Evolutionary conservation across 2,329 filamentous ascomycete genomes (phyloP).

Genomic region (Claviceps purpurea): DNA sequence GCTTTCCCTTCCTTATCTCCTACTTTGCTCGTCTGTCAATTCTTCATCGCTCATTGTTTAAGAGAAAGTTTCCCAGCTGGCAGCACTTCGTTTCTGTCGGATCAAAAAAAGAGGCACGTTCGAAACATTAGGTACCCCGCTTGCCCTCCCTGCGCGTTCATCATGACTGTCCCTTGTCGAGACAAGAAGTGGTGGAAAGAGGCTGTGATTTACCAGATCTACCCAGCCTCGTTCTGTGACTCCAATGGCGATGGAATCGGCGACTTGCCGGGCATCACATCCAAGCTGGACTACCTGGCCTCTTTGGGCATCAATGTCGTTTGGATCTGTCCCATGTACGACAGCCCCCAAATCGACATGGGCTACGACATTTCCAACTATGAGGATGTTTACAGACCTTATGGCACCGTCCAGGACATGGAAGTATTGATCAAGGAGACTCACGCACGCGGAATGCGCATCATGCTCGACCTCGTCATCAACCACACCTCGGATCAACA

Average conservation of each 20-base stretch:
- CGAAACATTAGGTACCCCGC: too few species aligned
- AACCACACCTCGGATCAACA: slow-evolving; percentile 67
- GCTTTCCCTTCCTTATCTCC: not conserved
- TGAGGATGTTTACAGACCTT: slow-evolving; percentile 48
- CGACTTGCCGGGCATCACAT: slow-evolving; percentile 49
- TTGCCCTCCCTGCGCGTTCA: not conserved
- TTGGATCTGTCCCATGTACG: slow-evolving; percentile 55
- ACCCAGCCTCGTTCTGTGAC: slow-evolving; percentile 44
- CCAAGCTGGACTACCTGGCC: slow-evolving; percentile 48
- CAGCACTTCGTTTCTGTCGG: too few species aligned
- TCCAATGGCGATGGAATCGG: slow-evolving; percentile 46
- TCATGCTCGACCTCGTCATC: slow-evolving; percentile 64
- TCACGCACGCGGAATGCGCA: slow-evolving; percentile 50
- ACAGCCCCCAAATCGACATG: slow-evolving; percentile 54
- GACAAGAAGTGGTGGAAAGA: slow-evolving; percentile 41
- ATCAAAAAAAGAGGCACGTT: not conserved
- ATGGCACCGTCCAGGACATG: slow-evolving; percentile 54
- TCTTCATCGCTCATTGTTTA: too few species aligned
- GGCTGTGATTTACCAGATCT: slow-evolving; percentile 44
- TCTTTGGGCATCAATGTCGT: slow-evolving; percentile 48
- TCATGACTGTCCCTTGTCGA: slow-evolving; percentile 13
- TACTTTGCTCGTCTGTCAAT: not conserved
- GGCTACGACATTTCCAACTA: slow-evolving; percentile 60
- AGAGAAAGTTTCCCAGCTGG: too few species aligned
- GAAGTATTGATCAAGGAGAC: slow-evolving; percentile 46